Base-by-base conservation (phyloP, 169 alveolate species). In the Eimeria acervulina region DNA sequence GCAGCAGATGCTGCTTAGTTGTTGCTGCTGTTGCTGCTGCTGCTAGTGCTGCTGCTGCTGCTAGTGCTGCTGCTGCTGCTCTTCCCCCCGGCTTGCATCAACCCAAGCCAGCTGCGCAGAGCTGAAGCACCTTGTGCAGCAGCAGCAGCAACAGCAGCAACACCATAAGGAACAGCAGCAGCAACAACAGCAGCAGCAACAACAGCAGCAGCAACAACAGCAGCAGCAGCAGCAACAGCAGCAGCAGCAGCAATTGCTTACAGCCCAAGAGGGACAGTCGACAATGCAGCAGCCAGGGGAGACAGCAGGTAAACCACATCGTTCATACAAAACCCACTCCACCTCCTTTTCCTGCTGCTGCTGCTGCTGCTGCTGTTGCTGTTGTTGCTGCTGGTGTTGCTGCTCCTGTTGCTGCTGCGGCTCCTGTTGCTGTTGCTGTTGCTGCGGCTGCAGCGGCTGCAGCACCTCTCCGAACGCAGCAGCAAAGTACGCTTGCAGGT, bases 1-100 rank as follows among this genome's bases (percentile, higher is more conserved):
- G 55, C 55, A 7, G 55, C 55, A 7, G 83, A 3, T n/a, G 83
- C 83, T 15, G 83, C 42, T 13, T 8, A 68, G 80, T 36, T n/a
- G 26, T 7, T 72, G 36, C 33, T 63, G 74, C n/a, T 63, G 8
- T n/a, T 63, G 8, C 74, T 63, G 74, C 74, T 63, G 74, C 74
- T 63, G 74, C n/a, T 63, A 21, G 28, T 63, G 74, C 74, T 63
- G 74, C n/a, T 63, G 74, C 74, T 63, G 74, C 74, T 63, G 74
- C n/a, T 63, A 21, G 28, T 63, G 74, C 74, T 63, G 74, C 74
- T 63, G 74, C 74, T 63, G 74, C 74, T 10, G 74, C n/a, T 63
- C 5, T 21, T 63, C 74, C n/a, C 15, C 36, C n/a, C 10, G 8
- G 74, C 31, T 6, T 63, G 74, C 8, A 17, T 6, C 74, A 3